Conservation (phyloP, 768 basidiomycete species). For the Boletus tomentosulus region DNA sequence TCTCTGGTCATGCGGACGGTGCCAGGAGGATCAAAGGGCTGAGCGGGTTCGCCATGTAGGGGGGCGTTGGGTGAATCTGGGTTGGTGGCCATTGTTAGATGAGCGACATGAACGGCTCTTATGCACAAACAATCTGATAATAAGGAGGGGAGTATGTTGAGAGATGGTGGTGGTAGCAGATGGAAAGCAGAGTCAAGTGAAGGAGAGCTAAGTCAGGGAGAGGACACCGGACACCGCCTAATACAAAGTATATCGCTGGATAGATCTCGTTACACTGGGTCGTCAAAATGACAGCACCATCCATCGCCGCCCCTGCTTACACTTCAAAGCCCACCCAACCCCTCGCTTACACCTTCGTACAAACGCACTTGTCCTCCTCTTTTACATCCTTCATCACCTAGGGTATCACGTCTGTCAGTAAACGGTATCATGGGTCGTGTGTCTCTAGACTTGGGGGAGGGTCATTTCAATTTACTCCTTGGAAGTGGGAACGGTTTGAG, state of each 20-base stretch:
- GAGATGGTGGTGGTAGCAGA: slow-evolving; percentile 17
- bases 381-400: slow-evolving; percentile 49
- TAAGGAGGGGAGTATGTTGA: slow-evolving; percentile 19
- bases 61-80: slow-evolving; percentile 21
- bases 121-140: slow-evolving; percentile 7
- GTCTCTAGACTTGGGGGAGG: slow-evolving; percentile 24
- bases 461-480: slow-evolving; percentile 7
- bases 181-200: slow-evolving; percentile 15
- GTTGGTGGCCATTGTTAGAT: slow-evolving; percentile 22
- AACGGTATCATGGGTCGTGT: slow-evolving; percentile 23
- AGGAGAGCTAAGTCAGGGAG: slow-evolving; percentile 7
- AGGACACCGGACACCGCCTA: slow-evolving; percentile 31
- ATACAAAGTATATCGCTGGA: slow-evolving; percentile 12
- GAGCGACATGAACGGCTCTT: slow-evolving; percentile 25
- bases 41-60: slow-evolving; percentile 35
- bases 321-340: neutral
- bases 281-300: slow-evolving; percentile 7
- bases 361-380: slow-evolving; percentile 47
- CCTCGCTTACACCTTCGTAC: slow-evolving; percentile 21
- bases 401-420: slow-evolving; percentile 15
- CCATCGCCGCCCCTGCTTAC: slow-evolving; percentile 1
- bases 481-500: slow-evolving; percentile 19
- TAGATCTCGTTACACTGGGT: slow-evolving; percentile 10
- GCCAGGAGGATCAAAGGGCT: slow-evolving; percentile 38
- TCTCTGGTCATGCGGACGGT: slow-evolving; percentile 49